phyloP scores from a whole-genome alignment of 2,329 filamentous ascomycete species.

The Aciculosporium take region DNA sequence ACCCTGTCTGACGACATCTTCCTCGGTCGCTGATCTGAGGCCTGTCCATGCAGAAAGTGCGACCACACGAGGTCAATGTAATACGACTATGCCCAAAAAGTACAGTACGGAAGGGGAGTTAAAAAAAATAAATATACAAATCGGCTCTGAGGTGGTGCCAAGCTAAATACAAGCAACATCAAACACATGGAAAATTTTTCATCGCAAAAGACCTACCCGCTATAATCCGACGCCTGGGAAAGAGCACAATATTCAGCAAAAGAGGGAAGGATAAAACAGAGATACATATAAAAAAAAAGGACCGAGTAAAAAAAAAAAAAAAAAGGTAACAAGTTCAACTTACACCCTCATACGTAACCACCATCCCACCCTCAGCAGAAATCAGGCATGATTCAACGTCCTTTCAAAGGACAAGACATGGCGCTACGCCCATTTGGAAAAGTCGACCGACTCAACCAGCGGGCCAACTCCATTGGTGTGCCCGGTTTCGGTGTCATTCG shows the following conservation, averaged over 20 bases:
- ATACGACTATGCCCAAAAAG: background rate
- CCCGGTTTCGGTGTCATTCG: constrained; percentile 39
- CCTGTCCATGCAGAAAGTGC: background rate
- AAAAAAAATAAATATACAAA: constrained; percentile 1
- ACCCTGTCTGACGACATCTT: background rate
- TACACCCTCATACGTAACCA: constrained; percentile 1
- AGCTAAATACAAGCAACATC: background rate
- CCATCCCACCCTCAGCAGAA: background rate
- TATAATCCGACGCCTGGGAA: constrained; percentile 2
- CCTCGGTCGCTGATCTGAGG: background rate
- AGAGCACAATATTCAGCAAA: background rate
- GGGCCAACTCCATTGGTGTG: constrained; percentile 16
- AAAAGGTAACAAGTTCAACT: background rate
- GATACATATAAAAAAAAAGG: background rate
- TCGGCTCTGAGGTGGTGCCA: background rate
- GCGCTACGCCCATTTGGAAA: constrained; percentile 23
- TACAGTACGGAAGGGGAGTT: too few relatives aligned
- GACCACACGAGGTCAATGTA: background rate
- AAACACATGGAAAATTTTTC: constrained; percentile 1
- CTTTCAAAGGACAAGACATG: background rate
- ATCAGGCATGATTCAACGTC: background rate
- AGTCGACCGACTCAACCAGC: constrained; percentile 24
- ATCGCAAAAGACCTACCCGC: background rate
- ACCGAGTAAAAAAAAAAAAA: background rate
- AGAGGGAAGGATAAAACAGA: background rate